These are phyloP conservation scores for Arctium lappa DNA, from an alignment of 129 eudicot genomes.

Conservation along the genomic window DNA sequence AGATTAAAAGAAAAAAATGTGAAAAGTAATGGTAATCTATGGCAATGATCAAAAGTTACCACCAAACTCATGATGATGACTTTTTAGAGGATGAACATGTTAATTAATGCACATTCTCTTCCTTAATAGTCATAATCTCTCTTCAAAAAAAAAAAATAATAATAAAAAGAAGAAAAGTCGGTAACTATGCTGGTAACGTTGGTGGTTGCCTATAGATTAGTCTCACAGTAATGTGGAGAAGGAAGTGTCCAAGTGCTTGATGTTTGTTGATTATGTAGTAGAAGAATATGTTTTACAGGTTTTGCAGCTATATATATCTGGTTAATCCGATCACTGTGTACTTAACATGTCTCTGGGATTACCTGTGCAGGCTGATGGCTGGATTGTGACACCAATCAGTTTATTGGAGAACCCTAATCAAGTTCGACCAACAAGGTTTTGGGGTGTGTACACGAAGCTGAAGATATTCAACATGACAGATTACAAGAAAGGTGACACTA, in stretches of 20 bases:
- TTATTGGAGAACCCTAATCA: conserved; percentile 85
- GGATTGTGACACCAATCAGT: conserved; percentile 84
- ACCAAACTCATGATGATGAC: not conserved
- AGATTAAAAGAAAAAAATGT: not conserved
- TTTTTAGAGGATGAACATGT: not conserved
- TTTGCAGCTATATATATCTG: not conserved
- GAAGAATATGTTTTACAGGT: not conserved
- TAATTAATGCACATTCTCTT: not conserved
- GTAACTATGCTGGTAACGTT: not conserved
- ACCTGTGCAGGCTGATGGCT: conserved; percentile 85
- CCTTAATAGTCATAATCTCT: not conserved
- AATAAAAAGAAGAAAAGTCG: not conserved
- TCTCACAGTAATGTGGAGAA: not conserved
- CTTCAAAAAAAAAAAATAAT: not conserved
- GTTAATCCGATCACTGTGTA: not conserved
- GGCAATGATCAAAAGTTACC: not conserved
- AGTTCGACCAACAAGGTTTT: conserved; percentile 89
- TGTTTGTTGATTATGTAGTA: not conserved
- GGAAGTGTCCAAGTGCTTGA: not conserved
- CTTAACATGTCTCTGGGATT: conserved; percentile 4
- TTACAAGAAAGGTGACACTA: conserved; percentile 75
- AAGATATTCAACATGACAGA: conserved; percentile 93
- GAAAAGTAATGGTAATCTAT: not conserved
- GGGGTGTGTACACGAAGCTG: conserved; percentile 99
- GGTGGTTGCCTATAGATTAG: not conserved